Percentiles rank a stretch among this genome's conserved stretches.
phyloP scores from a whole-genome alignment of 306 rosid species.

The Pyrus communis region DNA sequence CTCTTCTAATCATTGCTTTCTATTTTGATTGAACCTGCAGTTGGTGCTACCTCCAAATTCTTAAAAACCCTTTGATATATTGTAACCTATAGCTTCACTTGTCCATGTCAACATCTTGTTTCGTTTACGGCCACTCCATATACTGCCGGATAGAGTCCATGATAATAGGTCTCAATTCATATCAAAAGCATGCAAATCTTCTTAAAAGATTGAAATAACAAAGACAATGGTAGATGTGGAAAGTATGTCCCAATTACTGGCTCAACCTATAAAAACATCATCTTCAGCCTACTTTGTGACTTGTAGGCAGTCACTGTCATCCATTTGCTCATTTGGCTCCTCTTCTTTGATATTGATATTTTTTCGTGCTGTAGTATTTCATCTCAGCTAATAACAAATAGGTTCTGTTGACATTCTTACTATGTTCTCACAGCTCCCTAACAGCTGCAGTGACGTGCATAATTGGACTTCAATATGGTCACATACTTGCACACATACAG shows the following conservation, averaged over 20 bases:
- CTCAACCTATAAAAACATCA: neutral
- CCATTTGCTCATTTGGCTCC: neutral
- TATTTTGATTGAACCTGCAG: neutral
- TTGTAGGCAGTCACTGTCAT: neutral
- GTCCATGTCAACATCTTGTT: neutral
- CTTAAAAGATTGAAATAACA: neutral
- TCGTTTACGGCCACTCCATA: neutral
- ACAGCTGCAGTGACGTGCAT: conserved; percentile 87
- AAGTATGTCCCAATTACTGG: neutral
- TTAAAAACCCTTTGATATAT: neutral
- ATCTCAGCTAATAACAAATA: neutral
- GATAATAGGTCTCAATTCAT: neutral
- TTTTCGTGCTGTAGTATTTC: neutral
- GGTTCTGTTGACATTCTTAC: conserved; percentile 14
- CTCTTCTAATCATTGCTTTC: neutral
- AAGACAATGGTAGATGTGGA: neutral
- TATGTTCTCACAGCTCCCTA: conserved; percentile 52
- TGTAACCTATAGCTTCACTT: neutral
- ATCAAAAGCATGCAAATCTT: neutral
- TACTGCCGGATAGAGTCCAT: neutral
- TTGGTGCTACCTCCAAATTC: neutral
- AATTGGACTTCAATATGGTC: conserved; percentile 94
- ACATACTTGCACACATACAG: conserved; percentile 67
- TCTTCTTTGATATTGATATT: neutral
- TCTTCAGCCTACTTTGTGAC: neutral